A percentile compares a stretch with the other conserved stretches of the same genome.
These are phyloP conservation scores for Peziza echinospora DNA, from an alignment of 495 filamentous ascomycete genomes.

Conservation along the genomic window DNA sequence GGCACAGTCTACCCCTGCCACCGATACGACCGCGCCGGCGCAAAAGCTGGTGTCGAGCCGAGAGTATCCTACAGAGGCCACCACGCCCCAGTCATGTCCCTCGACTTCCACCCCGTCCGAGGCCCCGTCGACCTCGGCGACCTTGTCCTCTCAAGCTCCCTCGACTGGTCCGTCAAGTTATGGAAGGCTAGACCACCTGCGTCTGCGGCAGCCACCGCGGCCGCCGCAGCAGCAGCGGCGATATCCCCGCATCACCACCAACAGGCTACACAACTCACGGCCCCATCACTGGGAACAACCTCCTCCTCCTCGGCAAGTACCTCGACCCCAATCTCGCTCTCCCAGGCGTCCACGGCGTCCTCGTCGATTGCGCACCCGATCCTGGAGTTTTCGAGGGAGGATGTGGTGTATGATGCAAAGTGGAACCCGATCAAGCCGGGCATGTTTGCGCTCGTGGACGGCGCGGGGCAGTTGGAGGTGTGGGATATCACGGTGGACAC, in stretches of 20 bases:
- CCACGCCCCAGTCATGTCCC: slow-evolving; percentile 81
- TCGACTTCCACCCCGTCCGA: slow-evolving; percentile 80
- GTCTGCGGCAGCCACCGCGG: slow-evolving; percentile 30
- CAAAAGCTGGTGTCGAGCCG: slow-evolving; percentile 81
- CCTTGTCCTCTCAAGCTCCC: slow-evolving; percentile 57
- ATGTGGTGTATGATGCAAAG: slow-evolving; percentile 82
- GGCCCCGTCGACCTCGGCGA: slow-evolving; percentile 92
- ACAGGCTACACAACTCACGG: slow-evolving; percentile 53
- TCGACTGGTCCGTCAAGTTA: slow-evolving; percentile 93
- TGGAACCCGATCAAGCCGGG: slow-evolving; percentile 86
- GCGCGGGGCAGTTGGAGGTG: slow-evolving; percentile 76
- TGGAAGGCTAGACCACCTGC: slow-evolving; percentile 78
- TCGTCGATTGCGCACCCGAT: slow-evolving; percentile 33
- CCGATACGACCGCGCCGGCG: slow-evolving; percentile 86
- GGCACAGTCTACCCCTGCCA: slow-evolving; percentile 90
- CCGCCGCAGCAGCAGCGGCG: slow-evolving; percentile 20
- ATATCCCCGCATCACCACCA: slow-evolving; percentile 22
- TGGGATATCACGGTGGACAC: slow-evolving; percentile 88
- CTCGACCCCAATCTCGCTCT: slow-evolving; percentile 45
- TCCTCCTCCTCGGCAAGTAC: slow-evolving; percentile 26
- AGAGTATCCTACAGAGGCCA: slow-evolving; percentile 72
- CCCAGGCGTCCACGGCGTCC: slow-evolving; percentile 28
- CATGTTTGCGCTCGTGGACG: slow-evolving; percentile 84
- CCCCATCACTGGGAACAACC: slow-evolving; percentile 30
- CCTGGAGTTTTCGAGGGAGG: slow-evolving; percentile 75